Evolutionary conservation across 1,139 yeast genomes (phyloP), one percentile per base, ranked within the genome.

Genomic region (Zygosaccharomyces pseudobailii): DNA sequence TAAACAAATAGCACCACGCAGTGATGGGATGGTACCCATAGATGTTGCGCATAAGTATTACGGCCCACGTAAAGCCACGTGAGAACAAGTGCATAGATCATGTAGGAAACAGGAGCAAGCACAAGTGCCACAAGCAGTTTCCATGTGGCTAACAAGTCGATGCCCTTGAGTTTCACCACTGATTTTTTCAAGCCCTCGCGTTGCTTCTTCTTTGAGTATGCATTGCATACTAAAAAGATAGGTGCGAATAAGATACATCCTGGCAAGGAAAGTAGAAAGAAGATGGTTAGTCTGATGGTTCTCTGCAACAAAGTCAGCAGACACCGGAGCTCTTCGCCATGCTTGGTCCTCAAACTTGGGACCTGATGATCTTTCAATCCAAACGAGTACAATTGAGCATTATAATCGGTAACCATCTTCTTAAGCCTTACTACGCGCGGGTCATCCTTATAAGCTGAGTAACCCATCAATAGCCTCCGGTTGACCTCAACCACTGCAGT

Each of bases 121-220:
- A 79, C 80, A 63, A 84, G 70, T n/a, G 87, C 81, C 48, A 84
- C 79, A 46, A 84, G 70, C 30, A 85, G 79, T 59, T 85, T 85
- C 94, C 94, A 83, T 3, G 87, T 80, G 0, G 87, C 89, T 30
- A 83, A 70, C 38, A 84, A 87, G 64, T 84, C 94, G 45, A 74
- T 79, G 10, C 87, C 92, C 54, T 78, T 80, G 46, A 84, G 76
- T 61, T 84, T 84, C 1, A 84, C 94, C 2, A 79, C 70, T 0
- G 89, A 83, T 34, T 73, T 74, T 4, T 82, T 84, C 50, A 84
- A 70, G 0, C 90, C 92, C 39, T 73, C 71, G 50, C 65, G 72
- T 42, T 82, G 84, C 60, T 84, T 84, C 57, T 72, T 70, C 33
- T 67, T 69, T 1, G 90, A 80, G 36, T 80, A 78, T 21, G 67